These are phyloP conservation scores for Lolium perenne DNA, from an alignment of 176 grass and related monocot genomes.

Conservation along the genomic window DNA sequence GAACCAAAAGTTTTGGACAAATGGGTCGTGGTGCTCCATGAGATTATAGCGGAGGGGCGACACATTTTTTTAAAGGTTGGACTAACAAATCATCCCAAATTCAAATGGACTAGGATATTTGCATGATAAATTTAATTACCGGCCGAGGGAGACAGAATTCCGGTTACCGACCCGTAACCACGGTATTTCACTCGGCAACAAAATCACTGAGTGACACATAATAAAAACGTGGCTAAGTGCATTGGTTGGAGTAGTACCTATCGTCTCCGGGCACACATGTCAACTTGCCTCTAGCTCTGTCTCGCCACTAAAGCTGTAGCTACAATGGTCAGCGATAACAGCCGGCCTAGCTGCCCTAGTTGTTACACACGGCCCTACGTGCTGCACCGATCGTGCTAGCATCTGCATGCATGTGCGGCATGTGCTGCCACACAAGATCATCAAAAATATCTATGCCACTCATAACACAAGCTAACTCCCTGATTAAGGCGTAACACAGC, in stretches of 20 bases:
- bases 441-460: constrained; percentile 4
- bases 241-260: not conserved
- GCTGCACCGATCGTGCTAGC: not conserved
- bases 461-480: not conserved
- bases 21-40: no score
- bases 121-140: no score
- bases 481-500: no score
- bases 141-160: no score
- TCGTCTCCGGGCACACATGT: constrained; percentile 2
- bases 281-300: not conserved
- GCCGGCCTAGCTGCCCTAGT: not conserved
- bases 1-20: no score
- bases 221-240: not conserved
- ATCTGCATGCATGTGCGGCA: not conserved
- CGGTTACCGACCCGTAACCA: no score
- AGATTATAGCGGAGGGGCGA: no score
- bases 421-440: not conserved
- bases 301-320: not conserved
- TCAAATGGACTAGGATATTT: no score
- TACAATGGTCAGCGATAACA: constrained; percentile 3
- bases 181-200: no score
- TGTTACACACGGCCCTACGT: not conserved
- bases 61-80: no score
- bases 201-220: not conserved
- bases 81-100: no score